These are phyloP conservation scores for Hemileccinum rubropunctum DNA, from an alignment of 768 basidiomycete genomes.

Conservation along the genomic window DNA sequence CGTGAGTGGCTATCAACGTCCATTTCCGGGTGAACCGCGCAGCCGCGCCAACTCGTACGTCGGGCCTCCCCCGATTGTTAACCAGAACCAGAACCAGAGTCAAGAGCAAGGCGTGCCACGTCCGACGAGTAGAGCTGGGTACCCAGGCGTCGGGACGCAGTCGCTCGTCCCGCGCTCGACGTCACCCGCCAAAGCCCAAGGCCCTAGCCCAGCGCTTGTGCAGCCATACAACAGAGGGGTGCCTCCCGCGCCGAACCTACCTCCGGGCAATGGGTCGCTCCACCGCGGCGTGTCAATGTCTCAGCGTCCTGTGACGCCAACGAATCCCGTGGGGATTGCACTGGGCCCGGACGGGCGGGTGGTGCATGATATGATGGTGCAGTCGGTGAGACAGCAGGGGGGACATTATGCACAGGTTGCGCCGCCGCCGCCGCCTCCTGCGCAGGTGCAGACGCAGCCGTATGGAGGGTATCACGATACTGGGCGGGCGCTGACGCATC, in stretches of 20 bases:
- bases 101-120: conserved; percentile 41
- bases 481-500: conserved; percentile 32
- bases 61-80: conserved; percentile 30
- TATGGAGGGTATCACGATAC: conserved; percentile 17
- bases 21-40: conserved; percentile 80
- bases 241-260: background rate
- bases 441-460: conserved; percentile 1
- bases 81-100: conserved; percentile 4
- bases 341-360: conserved; percentile 81
- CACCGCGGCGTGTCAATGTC: conserved; percentile 26
- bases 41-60: conserved; percentile 52
- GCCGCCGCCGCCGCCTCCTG: too few relatives aligned
- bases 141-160: conserved; percentile 80
- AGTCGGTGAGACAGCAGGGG: too few relatives aligned
- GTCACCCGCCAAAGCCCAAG: conserved; percentile 42
- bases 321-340: conserved; percentile 78
- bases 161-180: conserved; percentile 62
- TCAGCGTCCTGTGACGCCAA: conserved; percentile 60
- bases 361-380: conserved; percentile 68
- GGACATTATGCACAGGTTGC: too few relatives aligned
- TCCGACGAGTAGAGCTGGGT: conserved; percentile 62
- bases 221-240: conserved; percentile 12
- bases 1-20: conserved; percentile 73
- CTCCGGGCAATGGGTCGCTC: conserved; percentile 1
- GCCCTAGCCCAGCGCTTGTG: conserved; percentile 17